Evolutionary conservation across 306 rosid species (phyloP).

Genomic region (Pachyrhizus erosus): DNA sequence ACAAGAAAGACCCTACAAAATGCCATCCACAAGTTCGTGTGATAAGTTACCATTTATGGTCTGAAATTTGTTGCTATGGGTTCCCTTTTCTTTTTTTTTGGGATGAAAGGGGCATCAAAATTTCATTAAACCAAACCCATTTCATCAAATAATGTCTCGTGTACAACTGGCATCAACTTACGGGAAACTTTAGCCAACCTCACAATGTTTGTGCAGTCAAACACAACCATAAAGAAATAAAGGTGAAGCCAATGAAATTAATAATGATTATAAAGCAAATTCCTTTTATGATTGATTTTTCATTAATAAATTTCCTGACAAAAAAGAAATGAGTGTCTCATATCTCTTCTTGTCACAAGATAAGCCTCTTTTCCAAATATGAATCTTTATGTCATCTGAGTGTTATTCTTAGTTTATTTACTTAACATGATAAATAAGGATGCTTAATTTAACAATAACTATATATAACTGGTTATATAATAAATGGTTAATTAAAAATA

Average conservation of each 20-base stretch:
- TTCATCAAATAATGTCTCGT: neutral
- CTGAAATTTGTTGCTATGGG: neutral
- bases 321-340: neutral
- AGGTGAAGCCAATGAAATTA: neutral
- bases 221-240: neutral
- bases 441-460: too few relatives aligned
- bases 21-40: neutral
- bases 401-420: too few relatives aligned
- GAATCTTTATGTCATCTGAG: neutral
- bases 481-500: too few relatives aligned
- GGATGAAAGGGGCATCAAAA: neutral
- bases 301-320: neutral
- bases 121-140: neutral
- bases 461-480: too few relatives aligned
- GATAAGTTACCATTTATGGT: neutral
- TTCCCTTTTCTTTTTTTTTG: neutral
- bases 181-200: neutral
- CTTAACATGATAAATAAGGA: too few relatives aligned
- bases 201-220: neutral
- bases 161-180: constrained; percentile 10
- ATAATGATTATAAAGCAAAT: neutral
- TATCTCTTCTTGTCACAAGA: neutral
- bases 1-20: neutral
- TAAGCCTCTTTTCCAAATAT: neutral
- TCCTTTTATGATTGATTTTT: neutral